Base-by-base conservation (phyloP, 441 rosid species). In the Melastoma candidum region DNA sequence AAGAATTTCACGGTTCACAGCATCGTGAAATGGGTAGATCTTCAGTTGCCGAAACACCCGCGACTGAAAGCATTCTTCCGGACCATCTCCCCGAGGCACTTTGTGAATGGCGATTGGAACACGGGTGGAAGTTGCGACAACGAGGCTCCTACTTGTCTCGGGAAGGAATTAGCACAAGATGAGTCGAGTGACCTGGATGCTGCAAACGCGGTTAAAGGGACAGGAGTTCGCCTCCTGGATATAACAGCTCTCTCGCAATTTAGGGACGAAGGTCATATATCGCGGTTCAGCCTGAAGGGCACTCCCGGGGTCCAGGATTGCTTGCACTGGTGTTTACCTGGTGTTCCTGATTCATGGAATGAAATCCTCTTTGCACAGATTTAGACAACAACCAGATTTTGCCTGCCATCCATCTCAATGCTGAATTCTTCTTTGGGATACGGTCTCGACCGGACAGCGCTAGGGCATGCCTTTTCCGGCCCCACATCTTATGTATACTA, bases 331-430 rank as follows among this genome's bases (percentile, higher is more conserved):
- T 87, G 97, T 72, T 77, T 90, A 53, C 97, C 93, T 0, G 97
- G 97, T 36, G 90, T 90, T 71, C 97, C 97, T 0, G 97, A 90
- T 63, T 79, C 92, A 5, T 90, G 97, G 97, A 90, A 90, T 45
- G 92, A 85, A 62, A 76, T 87, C 63, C 95, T 90, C 47, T 77
- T 75, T 49, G 93, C 95, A 47, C 82, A 78, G 57, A 71, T 90
- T 51, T 25, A 59, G 59, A 50, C 62, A 17, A 29, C 36, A 3
- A 29, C 36, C 36, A 29, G 7, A 29, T 29, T 29, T 29, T 29
- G 36, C 7, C 36, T 29, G 36, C 36, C 36, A 29, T 6, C 36
- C 7, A 29, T 29, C 36, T 29, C 36, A 3, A 6, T 29, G 36
- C 7, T 29, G 36, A 29, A 6, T 29, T 29, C 36, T 29, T 29